These are phyloP conservation scores for Ramularia endophylla DNA, from an alignment of 2,329 filamentous ascomycete genomes.

Conservation along the genomic window DNA sequence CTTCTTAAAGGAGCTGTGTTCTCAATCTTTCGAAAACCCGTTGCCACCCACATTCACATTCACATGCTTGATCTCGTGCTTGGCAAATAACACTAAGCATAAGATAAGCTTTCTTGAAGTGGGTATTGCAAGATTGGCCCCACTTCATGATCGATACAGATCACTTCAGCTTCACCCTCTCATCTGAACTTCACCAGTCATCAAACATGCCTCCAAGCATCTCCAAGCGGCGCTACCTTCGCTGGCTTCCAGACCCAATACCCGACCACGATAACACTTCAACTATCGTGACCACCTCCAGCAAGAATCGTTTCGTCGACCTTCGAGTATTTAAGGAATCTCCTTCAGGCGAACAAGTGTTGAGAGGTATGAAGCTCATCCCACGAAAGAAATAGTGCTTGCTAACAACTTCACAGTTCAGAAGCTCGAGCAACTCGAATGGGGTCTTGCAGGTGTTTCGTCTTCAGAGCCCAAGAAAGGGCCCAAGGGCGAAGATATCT, in stretches of 20 bases:
- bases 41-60: no score
- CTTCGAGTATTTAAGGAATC: constrained; percentile 42
- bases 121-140: no score
- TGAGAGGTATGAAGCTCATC: constrained; percentile 11
- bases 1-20: no score
- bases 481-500: constrained; percentile 3
- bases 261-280: neutral
- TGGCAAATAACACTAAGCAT: no score
- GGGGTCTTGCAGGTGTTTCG: constrained; percentile 59
- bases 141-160: constrained; percentile 1
- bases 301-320: constrained; percentile 54
- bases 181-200: no score
- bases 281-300: constrained; percentile 57
- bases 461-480: constrained; percentile 27
- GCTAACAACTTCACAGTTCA: constrained; percentile 18
- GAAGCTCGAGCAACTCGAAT: constrained; percentile 46
- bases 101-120: no score
- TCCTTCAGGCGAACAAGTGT: constrained; percentile 1
- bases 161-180: constrained; percentile 4
- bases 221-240: constrained; percentile 54
- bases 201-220: constrained; percentile 37
- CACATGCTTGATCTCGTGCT: no score
- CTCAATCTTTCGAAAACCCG: no score
- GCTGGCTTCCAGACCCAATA: constrained; percentile 46
- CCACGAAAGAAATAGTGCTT: neutral